Conservation (phyloP, 805 yeast species). For the Hyphopichia homilentoma region DNA sequence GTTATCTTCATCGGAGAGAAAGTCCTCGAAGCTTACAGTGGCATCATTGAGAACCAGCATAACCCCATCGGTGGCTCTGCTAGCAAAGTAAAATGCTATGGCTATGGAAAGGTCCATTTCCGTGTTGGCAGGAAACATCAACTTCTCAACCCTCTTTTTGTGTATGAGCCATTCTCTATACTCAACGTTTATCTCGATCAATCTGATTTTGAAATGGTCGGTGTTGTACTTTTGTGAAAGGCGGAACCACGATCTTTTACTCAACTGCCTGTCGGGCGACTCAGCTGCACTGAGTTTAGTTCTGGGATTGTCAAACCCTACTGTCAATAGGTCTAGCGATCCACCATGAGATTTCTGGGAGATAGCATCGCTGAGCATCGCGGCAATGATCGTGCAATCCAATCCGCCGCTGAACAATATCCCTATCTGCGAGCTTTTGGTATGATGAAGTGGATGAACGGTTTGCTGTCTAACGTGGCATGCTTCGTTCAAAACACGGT, state of each 20-base stretch:
- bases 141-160: conserved; percentile 48
- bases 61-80: conserved; percentile 49
- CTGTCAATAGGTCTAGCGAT: conserved; percentile 75
- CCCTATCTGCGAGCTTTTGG: conserved; percentile 41
- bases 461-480: conserved; percentile 52
- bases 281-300: conserved; percentile 53
- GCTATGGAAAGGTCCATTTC: conserved; percentile 97
- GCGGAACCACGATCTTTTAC: conserved; percentile 56
- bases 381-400: conserved; percentile 83
- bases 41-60: conserved; percentile 12
- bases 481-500: conserved; percentile 29
- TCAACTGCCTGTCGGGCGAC: conserved; percentile 86
- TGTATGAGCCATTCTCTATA: conserved; percentile 59
- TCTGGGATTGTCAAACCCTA: conserved; percentile 88
- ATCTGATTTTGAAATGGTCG: conserved; percentile 33
- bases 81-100: conserved; percentile 90
- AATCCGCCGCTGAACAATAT: conserved; percentile 91
- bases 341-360: conserved; percentile 7
- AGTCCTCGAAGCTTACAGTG: conserved; percentile 15
- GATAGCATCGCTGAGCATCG: conserved; percentile 33
- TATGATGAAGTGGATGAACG: conserved; percentile 52
- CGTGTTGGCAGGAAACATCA: conserved; percentile 81
- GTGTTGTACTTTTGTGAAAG: conserved; percentile 43
- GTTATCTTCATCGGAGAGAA: conserved; percentile 7
- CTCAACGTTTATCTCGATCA: conserved; percentile 71